phyloP scores from a whole-genome alignment of 441 rosid genomes.

The Brassica hybrid region DNA sequence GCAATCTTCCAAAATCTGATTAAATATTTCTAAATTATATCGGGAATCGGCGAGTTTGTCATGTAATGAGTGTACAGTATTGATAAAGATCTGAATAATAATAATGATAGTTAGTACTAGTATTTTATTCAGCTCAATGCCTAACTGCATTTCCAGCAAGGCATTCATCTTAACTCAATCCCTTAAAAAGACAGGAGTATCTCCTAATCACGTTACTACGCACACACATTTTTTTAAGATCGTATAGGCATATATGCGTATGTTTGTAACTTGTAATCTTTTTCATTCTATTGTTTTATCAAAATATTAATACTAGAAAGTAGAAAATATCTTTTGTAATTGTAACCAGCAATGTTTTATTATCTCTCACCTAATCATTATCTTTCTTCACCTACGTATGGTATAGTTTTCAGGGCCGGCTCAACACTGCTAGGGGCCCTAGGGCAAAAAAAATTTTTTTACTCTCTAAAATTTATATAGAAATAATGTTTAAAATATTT shows the following conservation, averaged over 20 bases:
- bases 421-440: too few relatives aligned
- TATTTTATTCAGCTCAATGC: background rate
- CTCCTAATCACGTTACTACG: background rate
- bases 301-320: background rate
- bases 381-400: background rate
- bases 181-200: background rate
- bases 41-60: background rate
- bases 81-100: background rate
- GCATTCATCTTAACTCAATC: background rate
- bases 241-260: background rate
- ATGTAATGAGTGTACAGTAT: slow-evolving; percentile 2
- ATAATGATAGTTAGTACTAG: background rate
- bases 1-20: background rate
- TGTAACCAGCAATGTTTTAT: too few relatives aligned
- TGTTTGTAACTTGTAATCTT: background rate
- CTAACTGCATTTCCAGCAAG: background rate
- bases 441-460: too few relatives aligned
- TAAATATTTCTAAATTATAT: slow-evolving; percentile 2
- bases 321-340: background rate
- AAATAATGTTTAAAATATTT: too few relatives aligned
- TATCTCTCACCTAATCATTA: background rate
- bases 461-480: too few relatives aligned
- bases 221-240: background rate
- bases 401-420: too few relatives aligned
- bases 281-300: background rate